Evolutionary conservation across 805 yeast species (phyloP), one percentile per base, ranked within the genome.

Genomic region (Ogataea naganishii): DNA sequence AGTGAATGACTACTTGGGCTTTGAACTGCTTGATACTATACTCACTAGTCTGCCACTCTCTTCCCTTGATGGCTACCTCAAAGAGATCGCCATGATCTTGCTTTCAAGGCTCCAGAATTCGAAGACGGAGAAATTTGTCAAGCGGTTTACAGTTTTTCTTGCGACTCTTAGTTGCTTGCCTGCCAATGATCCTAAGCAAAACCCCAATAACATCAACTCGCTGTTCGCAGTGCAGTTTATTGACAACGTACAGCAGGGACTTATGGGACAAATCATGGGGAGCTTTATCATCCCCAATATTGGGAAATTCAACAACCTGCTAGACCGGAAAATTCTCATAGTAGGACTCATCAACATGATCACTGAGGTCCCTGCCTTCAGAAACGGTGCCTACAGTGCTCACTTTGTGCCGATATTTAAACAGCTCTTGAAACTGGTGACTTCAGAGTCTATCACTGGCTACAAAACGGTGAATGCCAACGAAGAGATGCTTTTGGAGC

Each of bases 101-200:
- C 60, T 92, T 40, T 82, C 85, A 40, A 70, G 96, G 43, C 64
- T 94, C 42, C 89, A 86, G 46, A 72, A 66, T 37, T 72, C 86
- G 1, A 71, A 82, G 49, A 85, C 96, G 3, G 95, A 85, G 32
- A 80, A 79, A 50, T 89, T 69, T 50, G 74, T 81, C 17, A 73
- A 80, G 40, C 68, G 78, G 43, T 70, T 89, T 36, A 69, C 80
- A 12, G 59, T 77, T 3, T 82, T 88, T 44, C 45, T 82, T 8
- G 66, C 56, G 26, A 44, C 52, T 11, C 31, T 58, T 9, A 44
- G 46, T 27, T 38, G 40, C 30, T 41, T 44, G 19, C 33, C 46
- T 1, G 32, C 48, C 3, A 44, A 56, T n/a, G 51, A 55, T 31
- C 44, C 56, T 1, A 52, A 50, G 18, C 28, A 13, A 13, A 31